Evolutionary conservation across 257 asterid species (phyloP).

Genomic region (Solanum sparsipilum): DNA sequence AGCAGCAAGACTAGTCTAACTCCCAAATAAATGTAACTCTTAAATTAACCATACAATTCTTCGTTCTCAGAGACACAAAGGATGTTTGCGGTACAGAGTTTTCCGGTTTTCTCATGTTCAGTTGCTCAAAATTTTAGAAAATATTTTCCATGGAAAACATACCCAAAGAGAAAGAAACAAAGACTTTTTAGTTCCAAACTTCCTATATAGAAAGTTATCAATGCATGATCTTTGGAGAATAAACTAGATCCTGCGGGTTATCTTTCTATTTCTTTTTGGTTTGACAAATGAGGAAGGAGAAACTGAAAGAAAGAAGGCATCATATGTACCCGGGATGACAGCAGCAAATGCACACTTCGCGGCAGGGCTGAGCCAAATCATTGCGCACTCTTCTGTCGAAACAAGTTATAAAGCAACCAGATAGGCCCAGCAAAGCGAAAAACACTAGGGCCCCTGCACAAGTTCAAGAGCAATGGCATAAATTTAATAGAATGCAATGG

Average conservation of each 20-base stretch:
- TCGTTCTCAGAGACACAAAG: neutral
- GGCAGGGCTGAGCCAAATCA: conserved; percentile 94
- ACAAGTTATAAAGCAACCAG: conserved; percentile 92
- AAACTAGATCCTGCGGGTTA: neutral
- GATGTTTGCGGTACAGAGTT: neutral
- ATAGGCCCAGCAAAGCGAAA: conserved; percentile 79
- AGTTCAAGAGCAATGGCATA: neutral
- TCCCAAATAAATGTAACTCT: neutral
- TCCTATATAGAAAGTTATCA: neutral
- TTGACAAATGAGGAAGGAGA: neutral
- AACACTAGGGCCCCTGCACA: conserved; percentile 74
- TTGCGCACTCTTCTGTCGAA: conserved; percentile 90
- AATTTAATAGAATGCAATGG: neutral
- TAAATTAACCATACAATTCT: neutral
- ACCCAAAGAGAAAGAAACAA: neutral
- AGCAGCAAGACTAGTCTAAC: neutral
- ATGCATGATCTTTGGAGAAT: neutral
- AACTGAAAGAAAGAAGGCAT: neutral
- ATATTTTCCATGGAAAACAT: neutral
- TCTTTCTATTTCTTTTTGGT: neutral
- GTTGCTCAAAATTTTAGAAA: neutral
- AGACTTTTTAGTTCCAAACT: neutral
- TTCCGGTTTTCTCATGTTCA: neutral
- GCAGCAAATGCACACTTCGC: conserved; percentile 91
- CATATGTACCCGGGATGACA: conserved; percentile 87